Percentiles rank a stretch among this genome's conserved stretches.
These are phyloP conservation scores for Solanum habrochaites DNA, from an alignment of 257 asterid species.

Conservation along the genomic window DNA sequence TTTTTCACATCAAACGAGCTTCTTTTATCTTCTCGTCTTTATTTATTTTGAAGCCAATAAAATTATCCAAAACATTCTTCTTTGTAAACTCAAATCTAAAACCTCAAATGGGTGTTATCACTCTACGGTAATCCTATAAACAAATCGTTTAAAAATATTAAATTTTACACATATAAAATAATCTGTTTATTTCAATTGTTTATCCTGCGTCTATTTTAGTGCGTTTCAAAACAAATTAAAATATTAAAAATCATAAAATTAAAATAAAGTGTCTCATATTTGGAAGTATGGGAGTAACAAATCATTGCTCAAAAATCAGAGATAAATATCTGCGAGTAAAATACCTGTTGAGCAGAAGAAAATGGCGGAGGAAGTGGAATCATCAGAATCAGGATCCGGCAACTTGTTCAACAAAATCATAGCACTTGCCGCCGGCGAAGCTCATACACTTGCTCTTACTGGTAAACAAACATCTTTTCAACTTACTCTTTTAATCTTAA, in stretches of 20 bases:
- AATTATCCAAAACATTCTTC: no score
- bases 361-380: neutral
- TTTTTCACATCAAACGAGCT: no score
- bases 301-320: neutral
- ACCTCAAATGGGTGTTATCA: no score
- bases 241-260: neutral
- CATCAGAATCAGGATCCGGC: conserved; percentile 1
- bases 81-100: no score
- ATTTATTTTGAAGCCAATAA: no score
- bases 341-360: neutral
- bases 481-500: neutral
- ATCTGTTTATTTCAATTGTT: neutral
- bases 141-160: neutral
- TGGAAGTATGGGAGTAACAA: neutral
- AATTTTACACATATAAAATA: neutral
- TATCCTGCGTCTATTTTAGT: neutral
- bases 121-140: no score
- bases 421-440: conserved; percentile 69
- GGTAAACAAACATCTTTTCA: conserved; percentile 17
- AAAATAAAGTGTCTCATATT: neutral
- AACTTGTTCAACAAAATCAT: conserved; percentile 37
- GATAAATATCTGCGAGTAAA: neutral
- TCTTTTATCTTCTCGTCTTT: neutral
- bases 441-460: conserved; percentile 80
- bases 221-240: neutral